Base-by-base conservation (phyloP, 1,284 basidiomycete species). In the Microbotryum saponariae region DNA sequence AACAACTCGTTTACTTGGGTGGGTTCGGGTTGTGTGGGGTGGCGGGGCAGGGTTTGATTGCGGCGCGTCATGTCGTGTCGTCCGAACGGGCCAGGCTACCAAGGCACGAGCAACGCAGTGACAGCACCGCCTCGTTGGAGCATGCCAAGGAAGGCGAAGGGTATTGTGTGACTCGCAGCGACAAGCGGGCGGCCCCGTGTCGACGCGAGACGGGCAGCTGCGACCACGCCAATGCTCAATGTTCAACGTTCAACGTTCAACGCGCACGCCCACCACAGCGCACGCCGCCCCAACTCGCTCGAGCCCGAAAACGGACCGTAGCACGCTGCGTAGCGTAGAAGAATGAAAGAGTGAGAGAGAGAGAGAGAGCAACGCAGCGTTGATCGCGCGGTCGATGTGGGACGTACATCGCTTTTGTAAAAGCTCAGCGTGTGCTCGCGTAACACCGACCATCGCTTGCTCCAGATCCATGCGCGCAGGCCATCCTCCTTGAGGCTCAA, bases 391-490 rank as follows among this genome's bases (percentile, higher is more conserved):
- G 37, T 18, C 21, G 8, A 21, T 9, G 21, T 46, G 0, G 6
- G 37, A 60, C 71, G 42, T 72, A 92, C 91, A 82, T 97, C 92
- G 73, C 85, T 90, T 80, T 94, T 97, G 77, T 92, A 89, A 65
- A 97, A 85, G 48, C 84, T 82, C 57, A 98, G 77, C 18, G 85
- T 82, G 72, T 85, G 82, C 65, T 91, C 89, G 70, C 85, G 88
- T 63, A 97, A 79, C 6, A 93, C 82, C 52, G 97, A 79, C 88
- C 88, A 97, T 73, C 90, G 87, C 73, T 89, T 85, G 75, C 87
- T 85, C 87, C 94, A 97, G 60, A 97, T 82, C 82, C 90, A 93
- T 67, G 88, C 90, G 18, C 89, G 83, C 67, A 96, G 83, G 0
- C 89, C 87, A 61, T 93, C 90, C 75, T 93, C 91, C 79, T 94